These are phyloP conservation scores for Halenospora varia DNA, from an alignment of 495 filamentous ascomycete species.

Conservation along the genomic window DNA sequence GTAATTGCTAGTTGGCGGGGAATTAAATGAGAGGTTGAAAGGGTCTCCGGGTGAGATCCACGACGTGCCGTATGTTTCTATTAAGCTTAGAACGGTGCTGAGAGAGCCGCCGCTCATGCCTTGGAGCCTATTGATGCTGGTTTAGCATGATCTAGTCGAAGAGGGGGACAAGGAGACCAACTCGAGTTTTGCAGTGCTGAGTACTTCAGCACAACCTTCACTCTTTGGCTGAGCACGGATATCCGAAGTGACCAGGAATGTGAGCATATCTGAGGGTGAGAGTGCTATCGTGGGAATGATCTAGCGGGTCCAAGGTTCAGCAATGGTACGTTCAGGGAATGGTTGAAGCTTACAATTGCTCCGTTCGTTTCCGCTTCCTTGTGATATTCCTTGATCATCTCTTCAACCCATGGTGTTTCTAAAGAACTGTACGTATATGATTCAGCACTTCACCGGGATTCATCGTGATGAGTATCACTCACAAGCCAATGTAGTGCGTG, in stretches of 20 bases:
- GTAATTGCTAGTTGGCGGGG: not conserved
- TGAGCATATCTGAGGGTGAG: not conserved
- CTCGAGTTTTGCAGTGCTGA: not conserved
- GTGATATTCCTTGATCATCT: not conserved
- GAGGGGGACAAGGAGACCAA: too few relatives aligned
- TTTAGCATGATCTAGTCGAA: too few relatives aligned
- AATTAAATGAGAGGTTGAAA: not conserved
- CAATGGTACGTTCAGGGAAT: not conserved
- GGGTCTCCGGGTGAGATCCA: not conserved
- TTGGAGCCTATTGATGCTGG: not conserved
- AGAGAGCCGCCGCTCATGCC: not conserved
- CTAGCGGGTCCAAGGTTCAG: not conserved
- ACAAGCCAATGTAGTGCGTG: not conserved
- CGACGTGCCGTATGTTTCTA: not conserved
- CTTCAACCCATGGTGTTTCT: not conserved
- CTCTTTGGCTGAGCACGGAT: not conserved
- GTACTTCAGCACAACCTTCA: not conserved
- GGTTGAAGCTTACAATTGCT: not conserved
- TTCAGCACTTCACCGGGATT: not conserved
- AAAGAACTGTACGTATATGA: not conserved
- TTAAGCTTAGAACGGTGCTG: not conserved
- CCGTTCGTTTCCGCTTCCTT: not conserved
- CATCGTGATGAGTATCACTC: not conserved
- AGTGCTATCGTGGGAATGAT: not conserved
- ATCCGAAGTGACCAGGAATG: not conserved